Evolutionary conservation across 257 asterid genomes (phyloP), one percentile per base, ranked within the genome.

Genomic region (Petunia secreta): DNA sequence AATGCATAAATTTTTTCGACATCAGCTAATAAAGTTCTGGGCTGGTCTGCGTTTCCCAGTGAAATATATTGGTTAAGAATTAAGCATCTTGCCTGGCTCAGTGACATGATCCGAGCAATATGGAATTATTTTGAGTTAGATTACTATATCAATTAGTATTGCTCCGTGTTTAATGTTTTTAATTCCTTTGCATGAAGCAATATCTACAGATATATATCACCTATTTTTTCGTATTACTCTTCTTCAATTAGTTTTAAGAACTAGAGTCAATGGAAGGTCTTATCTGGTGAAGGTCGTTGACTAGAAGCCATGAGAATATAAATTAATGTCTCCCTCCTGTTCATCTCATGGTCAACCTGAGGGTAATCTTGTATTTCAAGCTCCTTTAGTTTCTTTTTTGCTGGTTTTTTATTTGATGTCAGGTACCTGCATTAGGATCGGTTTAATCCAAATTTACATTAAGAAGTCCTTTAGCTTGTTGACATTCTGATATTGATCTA

Each of bases 271-370:
- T 5, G 38, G 13, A 4, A 69, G 59, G 59, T 69, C 59, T 69
- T 69, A 69, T 69, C 16, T 69, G 59, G 77, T 46, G 77, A 44
- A 69, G 77, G 77, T 69, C 46, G 10, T 69, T 69, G 77, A 69
- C 77, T 46, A 9, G n/a, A 3, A 69, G 59, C 59, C 77, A 69
- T 25, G 5, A 34, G 5, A 44, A 69, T 38, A 25, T 46, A 69
- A 25, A 16, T 69, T 25, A 46, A 69, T 69, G 59, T 46, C 59
- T 69, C 43, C 77, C 4, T 69, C 0, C 16, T 69, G 59, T 46
- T 69, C 77, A 16, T 69, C 59, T 46, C 6, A 8, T 5, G 16
- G 41, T 69, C 76, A 46, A 69, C 59, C 59, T 46, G 25, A 69
- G 41, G 77, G 59, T 10, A 69, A 25, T 69, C 8, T 9, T 69